Conservation (phyloP, 805 yeast species). For the Cyberlindnera sargentensis region DNA sequence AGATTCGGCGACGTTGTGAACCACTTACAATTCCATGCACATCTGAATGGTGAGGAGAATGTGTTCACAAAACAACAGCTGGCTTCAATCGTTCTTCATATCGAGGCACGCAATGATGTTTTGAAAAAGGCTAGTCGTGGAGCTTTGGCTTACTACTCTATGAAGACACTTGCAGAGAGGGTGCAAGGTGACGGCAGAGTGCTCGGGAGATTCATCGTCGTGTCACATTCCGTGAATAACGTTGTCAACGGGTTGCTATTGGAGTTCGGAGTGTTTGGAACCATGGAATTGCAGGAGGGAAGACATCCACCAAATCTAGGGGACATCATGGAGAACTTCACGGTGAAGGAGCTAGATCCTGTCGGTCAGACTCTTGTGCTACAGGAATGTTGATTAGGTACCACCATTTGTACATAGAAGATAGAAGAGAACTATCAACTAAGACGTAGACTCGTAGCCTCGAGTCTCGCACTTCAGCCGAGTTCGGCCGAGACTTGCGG, state of each 20-base stretch:
- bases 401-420: too few relatives aligned
- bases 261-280: constrained; percentile 26
- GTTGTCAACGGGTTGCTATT: constrained; percentile 26
- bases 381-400: background rate
- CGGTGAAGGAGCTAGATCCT: constrained; percentile 35
- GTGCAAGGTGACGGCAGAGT: constrained; percentile 6
- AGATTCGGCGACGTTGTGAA: constrained; percentile 73
- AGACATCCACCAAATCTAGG: constrained; percentile 35
- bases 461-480: too few relatives aligned
- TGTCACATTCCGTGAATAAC: constrained; percentile 35
- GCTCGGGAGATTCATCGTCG: constrained; percentile 30
- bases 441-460: too few relatives aligned
- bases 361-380: constrained; percentile 35
- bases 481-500: too few relatives aligned
- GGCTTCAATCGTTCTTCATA: constrained; percentile 32
- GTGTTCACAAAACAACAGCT: constrained; percentile 29
- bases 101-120: constrained; percentile 38
- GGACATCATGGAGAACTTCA: constrained; percentile 32
- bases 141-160: constrained; percentile 32
- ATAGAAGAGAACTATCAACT: too few relatives aligned
- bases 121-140: constrained; percentile 25
- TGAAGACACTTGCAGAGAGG: constrained; percentile 21
- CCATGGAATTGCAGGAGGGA: constrained; percentile 22
- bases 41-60: constrained; percentile 24
- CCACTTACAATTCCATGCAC: constrained; percentile 66